These are phyloP conservation scores for Borovskyia barvae DNA, from an alignment of 208 protist genomes.

Conservation along the genomic window DNA sequence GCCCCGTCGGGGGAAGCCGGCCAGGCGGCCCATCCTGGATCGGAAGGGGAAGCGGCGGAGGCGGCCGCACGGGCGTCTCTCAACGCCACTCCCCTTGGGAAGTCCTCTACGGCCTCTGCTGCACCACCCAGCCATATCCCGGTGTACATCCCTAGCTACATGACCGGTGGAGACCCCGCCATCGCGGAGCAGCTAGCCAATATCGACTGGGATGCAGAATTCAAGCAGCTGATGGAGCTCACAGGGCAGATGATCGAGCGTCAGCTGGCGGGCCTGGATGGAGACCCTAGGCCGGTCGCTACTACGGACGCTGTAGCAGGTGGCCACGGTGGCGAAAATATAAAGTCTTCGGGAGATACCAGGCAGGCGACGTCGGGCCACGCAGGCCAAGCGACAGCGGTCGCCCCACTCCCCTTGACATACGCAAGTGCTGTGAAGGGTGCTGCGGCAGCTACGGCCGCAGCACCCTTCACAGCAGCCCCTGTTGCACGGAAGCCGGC, in stretches of 20 bases:
- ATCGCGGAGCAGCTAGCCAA: conserved; percentile 17
- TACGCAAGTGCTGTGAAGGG: conserved; percentile 40
- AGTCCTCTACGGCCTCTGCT: conserved; percentile 10
- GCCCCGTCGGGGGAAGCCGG: neutral
- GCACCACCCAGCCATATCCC: no score
- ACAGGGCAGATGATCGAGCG: conserved; percentile 64
- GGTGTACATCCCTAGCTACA: conserved; percentile 32
- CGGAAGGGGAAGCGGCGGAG: neutral
- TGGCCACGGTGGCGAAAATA: neutral
- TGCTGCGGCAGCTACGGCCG: neutral
- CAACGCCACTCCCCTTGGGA: neutral
- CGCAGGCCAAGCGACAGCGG: conserved; percentile 5
- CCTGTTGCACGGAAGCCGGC: conserved; percentile 30
- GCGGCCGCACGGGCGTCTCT: neutral
- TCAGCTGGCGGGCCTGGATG: conserved; percentile 44
- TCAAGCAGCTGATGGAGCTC: conserved; percentile 67
- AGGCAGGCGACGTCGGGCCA: no score
- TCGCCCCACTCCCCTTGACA: conserved; percentile 23
- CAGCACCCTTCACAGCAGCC: no score
- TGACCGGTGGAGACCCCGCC: conserved; percentile 19
- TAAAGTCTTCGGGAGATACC: no score
- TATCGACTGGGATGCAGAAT: conserved; percentile 75
- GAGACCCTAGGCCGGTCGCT: conserved; percentile 20
- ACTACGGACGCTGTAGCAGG: neutral
- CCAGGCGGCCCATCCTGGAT: neutral